These are phyloP conservation scores for Trichoderma sp. DNA, from an alignment of 2,329 filamentous ascomycete species.

Conservation along the genomic window DNA sequence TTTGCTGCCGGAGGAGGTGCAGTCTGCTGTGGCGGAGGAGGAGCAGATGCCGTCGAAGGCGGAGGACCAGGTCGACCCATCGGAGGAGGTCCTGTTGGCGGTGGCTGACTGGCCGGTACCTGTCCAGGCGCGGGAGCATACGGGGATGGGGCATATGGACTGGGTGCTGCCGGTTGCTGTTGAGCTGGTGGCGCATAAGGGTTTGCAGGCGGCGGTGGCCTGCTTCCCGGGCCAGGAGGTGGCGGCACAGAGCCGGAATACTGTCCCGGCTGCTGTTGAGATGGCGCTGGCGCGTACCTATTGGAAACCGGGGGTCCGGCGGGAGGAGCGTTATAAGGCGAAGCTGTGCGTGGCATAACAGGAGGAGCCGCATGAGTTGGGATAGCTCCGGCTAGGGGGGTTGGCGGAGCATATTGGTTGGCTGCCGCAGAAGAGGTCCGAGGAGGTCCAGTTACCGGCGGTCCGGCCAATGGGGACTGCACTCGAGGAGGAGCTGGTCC, in stretches of 20 bases:
- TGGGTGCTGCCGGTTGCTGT: constrained; percentile 37
- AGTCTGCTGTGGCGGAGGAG: constrained; percentile 47
- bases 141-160: constrained; percentile 36
- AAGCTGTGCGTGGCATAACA: constrained; percentile 69
- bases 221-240: constrained; percentile 40
- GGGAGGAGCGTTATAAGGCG: constrained; percentile 83
- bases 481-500: constrained; percentile 67
- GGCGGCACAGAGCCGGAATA: constrained; percentile 41
- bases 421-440: constrained; percentile 66
- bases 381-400: constrained; percentile 63
- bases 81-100: constrained; percentile 36
- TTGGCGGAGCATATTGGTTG: constrained; percentile 50
- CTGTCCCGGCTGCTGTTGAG: constrained; percentile 51
- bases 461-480: constrained; percentile 65
- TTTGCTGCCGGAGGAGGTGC: constrained; percentile 57
- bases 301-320: constrained; percentile 66
- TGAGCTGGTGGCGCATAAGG: constrained; percentile 47
- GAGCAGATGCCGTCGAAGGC: constrained; percentile 36
- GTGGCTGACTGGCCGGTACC: constrained; percentile 39
- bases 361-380: constrained; percentile 55
- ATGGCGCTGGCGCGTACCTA: constrained; percentile 69
- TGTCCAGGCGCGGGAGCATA: constrained; percentile 46
- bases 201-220: constrained; percentile 41
- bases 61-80: constrained; percentile 33
- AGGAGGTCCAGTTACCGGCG: constrained; percentile 47